Conservation (phyloP, 805 yeast genomes). For the Starmera dryadoides region DNA sequence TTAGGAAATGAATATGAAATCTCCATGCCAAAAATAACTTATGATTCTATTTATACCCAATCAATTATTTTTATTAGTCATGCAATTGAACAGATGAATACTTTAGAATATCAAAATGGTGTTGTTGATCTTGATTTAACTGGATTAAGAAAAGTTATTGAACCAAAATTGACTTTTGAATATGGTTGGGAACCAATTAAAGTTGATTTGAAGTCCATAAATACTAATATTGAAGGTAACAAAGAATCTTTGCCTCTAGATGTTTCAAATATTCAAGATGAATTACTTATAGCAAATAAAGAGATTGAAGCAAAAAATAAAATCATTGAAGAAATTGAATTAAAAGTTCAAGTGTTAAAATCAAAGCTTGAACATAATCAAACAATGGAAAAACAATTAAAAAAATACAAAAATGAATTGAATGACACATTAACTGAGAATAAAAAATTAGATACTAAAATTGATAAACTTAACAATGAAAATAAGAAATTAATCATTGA, state of each 20-base stretch:
- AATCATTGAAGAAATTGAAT: constrained; percentile 32
- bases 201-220: background rate
- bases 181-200: background rate
- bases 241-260: background rate
- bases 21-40: too few relatives aligned
- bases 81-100: background rate
- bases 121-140: background rate
- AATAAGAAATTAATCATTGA: constrained; percentile 20
- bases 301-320: constrained; percentile 5
- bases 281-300: background rate
- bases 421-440: constrained; percentile 8
- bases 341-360: constrained; percentile 39
- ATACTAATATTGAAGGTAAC: too few relatives aligned
- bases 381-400: constrained; percentile 20
- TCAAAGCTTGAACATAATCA: constrained; percentile 30
- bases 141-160: background rate
- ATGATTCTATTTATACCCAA: background rate
- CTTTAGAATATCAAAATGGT: background rate
- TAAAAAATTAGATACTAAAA: constrained; percentile 5
- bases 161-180: background rate
- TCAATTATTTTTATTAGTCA: background rate
- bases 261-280: constrained; percentile 2
- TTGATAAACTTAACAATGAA: constrained; percentile 12
- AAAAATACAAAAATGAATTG: constrained; percentile 17
- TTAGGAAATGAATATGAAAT: background rate